Percentiles rank a stretch among this genome's conserved stretches.
These are phyloP conservation scores for Rhizophagus prolifer DNA, from an alignment of 192 early-diverging fungal species.

Conservation along the genomic window DNA sequence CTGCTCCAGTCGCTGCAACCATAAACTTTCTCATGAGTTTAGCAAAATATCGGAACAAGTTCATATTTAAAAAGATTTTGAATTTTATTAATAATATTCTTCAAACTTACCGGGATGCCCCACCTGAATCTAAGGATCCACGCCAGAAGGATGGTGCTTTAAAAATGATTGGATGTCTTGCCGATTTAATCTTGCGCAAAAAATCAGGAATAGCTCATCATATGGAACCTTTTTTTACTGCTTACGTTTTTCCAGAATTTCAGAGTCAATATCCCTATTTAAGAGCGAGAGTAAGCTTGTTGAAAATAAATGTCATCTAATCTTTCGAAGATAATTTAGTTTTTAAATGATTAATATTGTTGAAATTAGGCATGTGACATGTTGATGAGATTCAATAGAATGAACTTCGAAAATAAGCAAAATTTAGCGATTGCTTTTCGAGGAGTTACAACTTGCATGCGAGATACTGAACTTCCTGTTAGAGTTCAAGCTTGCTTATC, in stretches of 20 bases:
- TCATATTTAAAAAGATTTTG: conserved; percentile 79
- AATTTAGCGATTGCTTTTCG: conserved; percentile 50
- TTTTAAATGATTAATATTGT: conserved; percentile 10
- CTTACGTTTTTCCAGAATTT: conserved; percentile 90
- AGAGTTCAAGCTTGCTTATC: conserved; percentile 84
- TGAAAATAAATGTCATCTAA: conserved; percentile 32
- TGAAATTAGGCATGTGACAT: conserved; percentile 49
- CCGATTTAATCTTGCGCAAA: conserved; percentile 64
- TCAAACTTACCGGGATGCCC: conserved; percentile 63
- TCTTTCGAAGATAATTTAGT: background rate
- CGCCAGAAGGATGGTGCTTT: conserved; percentile 89
- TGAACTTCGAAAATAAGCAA: conserved; percentile 61
- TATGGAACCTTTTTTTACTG: conserved; percentile 84
- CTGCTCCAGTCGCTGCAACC: conserved; percentile 70
- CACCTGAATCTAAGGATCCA: conserved; percentile 68
- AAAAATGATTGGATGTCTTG: conserved; percentile 79
- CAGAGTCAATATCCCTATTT: conserved; percentile 79
- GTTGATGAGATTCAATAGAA: conserved; percentile 52
- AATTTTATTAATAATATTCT: conserved; percentile 76
- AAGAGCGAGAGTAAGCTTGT: conserved; percentile 67
- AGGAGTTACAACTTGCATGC: conserved; percentile 61
- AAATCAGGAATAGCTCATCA: conserved; percentile 56
- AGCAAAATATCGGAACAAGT: conserved; percentile 73
- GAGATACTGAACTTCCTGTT: conserved; percentile 84
- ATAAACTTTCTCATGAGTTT: conserved; percentile 77